Base-by-base conservation (phyloP, 2,329 filamentous ascomycete species). In the Pestalotiopsis fici region DNA sequence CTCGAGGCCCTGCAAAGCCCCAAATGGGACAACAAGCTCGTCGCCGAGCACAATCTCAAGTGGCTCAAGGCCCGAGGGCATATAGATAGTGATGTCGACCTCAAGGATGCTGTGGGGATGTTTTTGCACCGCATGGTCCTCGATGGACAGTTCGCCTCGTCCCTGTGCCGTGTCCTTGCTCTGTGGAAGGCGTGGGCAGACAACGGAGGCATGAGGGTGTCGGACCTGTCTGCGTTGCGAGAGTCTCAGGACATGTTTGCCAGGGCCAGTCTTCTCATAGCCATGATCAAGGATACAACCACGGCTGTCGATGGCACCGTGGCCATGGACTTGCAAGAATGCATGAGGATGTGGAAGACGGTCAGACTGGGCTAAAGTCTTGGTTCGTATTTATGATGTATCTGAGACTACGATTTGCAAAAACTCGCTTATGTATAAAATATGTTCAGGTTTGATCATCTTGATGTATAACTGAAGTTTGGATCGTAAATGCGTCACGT, bases 131-230 rank as follows among this genome's bases (percentile, higher is more conserved):
- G 80, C 39, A 87, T 88, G 85, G 79, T 88, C 0, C 80, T 82
- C 2, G 83, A 88, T 54, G 79, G 80, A 12, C 74, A 78, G 65
- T 84, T 85, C 60, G 72, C 86, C 0, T 70, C 72, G 0, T 72
- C 71, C 0, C 67, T 88, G 2, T 83, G 79, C 67, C 70, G 74
- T 37, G 81, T 86, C 74, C 71, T 89, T 37, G 85, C 87, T 66
- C 72, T 74, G 50, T 88, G 86, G 86, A 86, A 83, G 74, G 77
- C 79, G 1, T 88, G 86, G 85, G 82, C 84, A 2, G 85, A 88
- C 35, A 83, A 85, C 66, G 85, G 85, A 7, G 86, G 86, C 7
- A 86, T 88, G 83, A 79, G 82, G 28, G 81, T 75, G 68, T 75
- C 79, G 3, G 85, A 88, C 66, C 78, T 82, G 55, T 65, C 76